A percentile compares a stretch with the other conserved stretches of the same genome.
These are phyloP conservation scores for Ophiocordyceps camponoti-saundersi DNA, from an alignment of 2,329 filamentous ascomycete species.

Conservation along the genomic window DNA sequence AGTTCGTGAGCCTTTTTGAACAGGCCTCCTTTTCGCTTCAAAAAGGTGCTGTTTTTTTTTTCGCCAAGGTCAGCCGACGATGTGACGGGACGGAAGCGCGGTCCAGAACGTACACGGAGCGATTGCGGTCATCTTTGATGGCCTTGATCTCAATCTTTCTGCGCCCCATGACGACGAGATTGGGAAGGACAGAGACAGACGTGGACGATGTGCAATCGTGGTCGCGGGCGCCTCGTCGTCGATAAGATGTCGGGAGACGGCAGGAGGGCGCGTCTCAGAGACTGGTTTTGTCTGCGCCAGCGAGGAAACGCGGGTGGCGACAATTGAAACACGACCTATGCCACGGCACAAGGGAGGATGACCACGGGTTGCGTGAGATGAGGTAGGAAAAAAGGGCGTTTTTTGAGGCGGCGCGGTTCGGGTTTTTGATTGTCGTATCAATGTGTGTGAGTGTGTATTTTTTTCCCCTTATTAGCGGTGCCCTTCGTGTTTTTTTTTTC, in stretches of 20 bases:
- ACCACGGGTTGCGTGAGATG: not conserved
- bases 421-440: not conserved
- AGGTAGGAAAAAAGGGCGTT: not conserved
- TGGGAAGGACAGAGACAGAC: not conserved
- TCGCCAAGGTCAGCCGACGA: not conserved
- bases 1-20: conserved; percentile 99
- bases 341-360: not conserved
- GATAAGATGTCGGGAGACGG: not conserved
- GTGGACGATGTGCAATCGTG: not conserved
- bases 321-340: not conserved
- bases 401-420: not conserved
- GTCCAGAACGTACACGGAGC: conserved; percentile 71
- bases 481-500: not conserved
- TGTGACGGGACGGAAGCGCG: not conserved
- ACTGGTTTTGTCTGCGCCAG: not conserved
- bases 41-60: conserved; percentile 56
- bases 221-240: no score
- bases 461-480: not conserved
- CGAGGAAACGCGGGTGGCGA: not conserved
- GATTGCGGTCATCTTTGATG: conserved; percentile 96
- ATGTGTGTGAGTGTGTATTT: not conserved
- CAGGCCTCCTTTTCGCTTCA: conserved; percentile 94
- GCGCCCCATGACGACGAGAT: conserved; percentile 54
- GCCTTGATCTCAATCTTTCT: conserved; percentile 99
- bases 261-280: not conserved